Evolutionary conservation across 176 grass and related monocot species (phyloP).

Genomic region (Stipa capillata): DNA sequence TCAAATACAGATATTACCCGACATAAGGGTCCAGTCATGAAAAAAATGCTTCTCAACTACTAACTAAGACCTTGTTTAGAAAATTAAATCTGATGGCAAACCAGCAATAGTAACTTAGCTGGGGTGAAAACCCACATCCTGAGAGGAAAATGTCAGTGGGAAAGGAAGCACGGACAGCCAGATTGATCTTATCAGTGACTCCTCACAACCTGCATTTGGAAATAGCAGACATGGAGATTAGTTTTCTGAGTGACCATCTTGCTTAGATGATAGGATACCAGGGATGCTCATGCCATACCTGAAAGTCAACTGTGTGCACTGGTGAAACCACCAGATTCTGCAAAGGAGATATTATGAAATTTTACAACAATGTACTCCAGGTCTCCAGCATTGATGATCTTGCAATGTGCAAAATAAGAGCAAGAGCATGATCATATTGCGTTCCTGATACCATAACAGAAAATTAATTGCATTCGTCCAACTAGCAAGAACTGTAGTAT

Average conservation of each 20-base stretch:
- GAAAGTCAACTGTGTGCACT: background rate
- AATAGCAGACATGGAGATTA: background rate
- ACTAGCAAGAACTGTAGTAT: background rate
- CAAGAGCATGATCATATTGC: background rate
- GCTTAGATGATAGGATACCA: background rate
- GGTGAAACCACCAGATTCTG: background rate
- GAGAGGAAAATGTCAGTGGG: background rate
- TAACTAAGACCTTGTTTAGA: background rate
- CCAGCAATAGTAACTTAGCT: background rate
- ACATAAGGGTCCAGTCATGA: background rate
- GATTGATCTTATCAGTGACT: background rate
- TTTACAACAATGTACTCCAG: background rate
- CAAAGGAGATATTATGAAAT: background rate
- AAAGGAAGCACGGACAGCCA: background rate
- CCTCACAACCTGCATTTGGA: background rate
- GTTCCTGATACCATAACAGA: background rate
- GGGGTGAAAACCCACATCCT: background rate
- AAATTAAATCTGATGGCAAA: background rate
- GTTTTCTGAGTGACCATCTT: background rate
- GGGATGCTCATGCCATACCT: background rate
- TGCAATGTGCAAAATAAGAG: background rate
- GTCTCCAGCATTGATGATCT: background rate
- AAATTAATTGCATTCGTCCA: background rate
- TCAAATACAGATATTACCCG: background rate
- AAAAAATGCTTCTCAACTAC: conserved; percentile 12